A percentile compares a stretch with the other conserved stretches of the same genome.
Evolutionary conservation across 2,329 filamentous ascomycete species (phyloP).

Genomic region (Ophiostoma australiae): DNA sequence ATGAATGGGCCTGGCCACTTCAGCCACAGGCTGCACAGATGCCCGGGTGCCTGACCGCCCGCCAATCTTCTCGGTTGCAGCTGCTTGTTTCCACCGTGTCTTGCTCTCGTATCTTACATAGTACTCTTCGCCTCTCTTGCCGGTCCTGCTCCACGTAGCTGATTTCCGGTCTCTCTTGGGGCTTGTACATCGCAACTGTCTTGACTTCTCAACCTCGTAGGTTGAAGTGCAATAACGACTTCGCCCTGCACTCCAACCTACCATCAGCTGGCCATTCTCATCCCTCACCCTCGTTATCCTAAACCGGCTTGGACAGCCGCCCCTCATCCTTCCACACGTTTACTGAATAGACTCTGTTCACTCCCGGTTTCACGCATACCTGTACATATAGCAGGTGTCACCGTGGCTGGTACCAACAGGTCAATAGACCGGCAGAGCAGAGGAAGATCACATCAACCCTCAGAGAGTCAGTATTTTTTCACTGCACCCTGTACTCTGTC

Average conservation of each 20-base stretch:
- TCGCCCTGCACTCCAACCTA: too few species aligned
- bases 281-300: background rate
- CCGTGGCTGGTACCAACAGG: background rate
- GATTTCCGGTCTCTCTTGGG: background rate
- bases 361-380: background rate
- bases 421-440: background rate
- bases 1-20: too few species aligned
- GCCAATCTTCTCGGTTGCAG: too few species aligned
- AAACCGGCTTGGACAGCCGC: background rate
- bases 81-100: too few species aligned
- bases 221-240: too few species aligned
- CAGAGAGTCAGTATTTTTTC: too few species aligned
- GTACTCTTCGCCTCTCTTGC: background rate
- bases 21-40: too few species aligned
- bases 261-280: too few species aligned
- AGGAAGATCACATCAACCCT: background rate
- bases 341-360: background rate
- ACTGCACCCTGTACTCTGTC: too few species aligned
- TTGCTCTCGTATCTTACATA: too few species aligned
- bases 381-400: background rate
- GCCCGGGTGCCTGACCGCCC: too few species aligned
- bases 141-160: background rate
- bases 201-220: too few species aligned
- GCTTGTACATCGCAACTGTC: background rate
- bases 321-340: background rate